A percentile compares a stretch with the other conserved stretches of the same genome.
Conservation (phyloP, 1,284 basidiomycete species). For the Wolfiporia cocos region DNA sequence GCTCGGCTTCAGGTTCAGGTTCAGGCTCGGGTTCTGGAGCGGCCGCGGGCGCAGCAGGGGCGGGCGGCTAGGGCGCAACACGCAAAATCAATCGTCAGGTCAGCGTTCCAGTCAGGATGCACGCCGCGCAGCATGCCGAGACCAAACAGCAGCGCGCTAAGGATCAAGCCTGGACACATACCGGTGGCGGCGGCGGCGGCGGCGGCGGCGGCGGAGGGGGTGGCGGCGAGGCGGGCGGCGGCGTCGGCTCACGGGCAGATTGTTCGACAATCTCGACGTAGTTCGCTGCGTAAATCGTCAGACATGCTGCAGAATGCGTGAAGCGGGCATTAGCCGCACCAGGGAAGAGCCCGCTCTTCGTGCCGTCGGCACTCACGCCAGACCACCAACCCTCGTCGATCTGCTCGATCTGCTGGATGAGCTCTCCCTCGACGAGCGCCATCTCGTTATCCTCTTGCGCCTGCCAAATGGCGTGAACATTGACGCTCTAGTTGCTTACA, state of each 20-base stretch:
- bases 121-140: not conserved
- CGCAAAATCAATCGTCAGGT: too few relatives aligned
- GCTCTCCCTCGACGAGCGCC: slow-evolving; percentile 72
- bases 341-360: slow-evolving; percentile 70
- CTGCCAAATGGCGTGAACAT: slow-evolving; percentile 22
- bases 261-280: slow-evolving; percentile 72
- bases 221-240: slow-evolving; percentile 26
- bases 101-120: too few relatives aligned
- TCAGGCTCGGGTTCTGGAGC: slow-evolving; percentile 24
- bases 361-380: slow-evolving; percentile 60
- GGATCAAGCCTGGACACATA: slow-evolving; percentile 19
- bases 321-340: slow-evolving; percentile 34
- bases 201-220: slow-evolving; percentile 31
- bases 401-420: slow-evolving; percentile 78
- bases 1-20: slow-evolving; percentile 23
- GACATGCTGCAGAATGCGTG: not conserved
- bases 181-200: slow-evolving; percentile 28
- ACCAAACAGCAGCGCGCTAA: not conserved
- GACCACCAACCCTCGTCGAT: slow-evolving; percentile 87
- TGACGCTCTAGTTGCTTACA: not conserved
- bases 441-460: slow-evolving; percentile 85
- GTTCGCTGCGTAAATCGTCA: slow-evolving; percentile 45
- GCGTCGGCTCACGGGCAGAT: slow-evolving; percentile 33
- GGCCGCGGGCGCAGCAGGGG: slow-evolving; percentile 35
- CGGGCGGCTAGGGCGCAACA: slow-evolving; percentile 26